A percentile compares a stretch with the other conserved stretches of the same genome.
Evolutionary conservation across 176 grass and related monocot species (phyloP).

Genomic region (Chrysopogon serrulatus): DNA sequence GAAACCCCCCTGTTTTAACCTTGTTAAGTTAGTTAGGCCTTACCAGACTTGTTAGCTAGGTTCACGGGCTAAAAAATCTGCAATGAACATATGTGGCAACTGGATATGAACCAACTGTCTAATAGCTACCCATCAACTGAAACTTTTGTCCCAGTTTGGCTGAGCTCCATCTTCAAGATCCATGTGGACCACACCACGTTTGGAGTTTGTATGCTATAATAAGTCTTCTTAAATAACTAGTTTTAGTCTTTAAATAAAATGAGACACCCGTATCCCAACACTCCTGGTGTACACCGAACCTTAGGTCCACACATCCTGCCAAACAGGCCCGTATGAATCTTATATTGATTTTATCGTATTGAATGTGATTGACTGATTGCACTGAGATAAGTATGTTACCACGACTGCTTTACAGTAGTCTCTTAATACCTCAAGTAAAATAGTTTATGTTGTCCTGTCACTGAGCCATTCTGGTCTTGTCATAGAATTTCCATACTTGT

Average conservation of each 20-base stretch:
- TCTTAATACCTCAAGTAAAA: neutral
- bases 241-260: neutral
- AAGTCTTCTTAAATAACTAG: neutral
- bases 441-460: neutral
- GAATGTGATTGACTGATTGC: constrained; percentile 1
- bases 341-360: neutral
- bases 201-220: neutral
- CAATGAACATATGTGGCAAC: neutral
- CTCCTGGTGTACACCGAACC: neutral
- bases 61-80: neutral
- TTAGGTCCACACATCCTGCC: neutral
- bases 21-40: neutral
- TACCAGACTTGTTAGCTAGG: neutral
- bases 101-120: constrained; percentile 3
- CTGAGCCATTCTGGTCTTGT: neutral
- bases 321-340: neutral
- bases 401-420: neutral
- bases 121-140: neutral
- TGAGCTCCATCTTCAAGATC: neutral
- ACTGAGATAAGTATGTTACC: neutral
- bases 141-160: neutral
- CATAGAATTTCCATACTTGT: neutral
- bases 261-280: neutral
- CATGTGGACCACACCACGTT: neutral
- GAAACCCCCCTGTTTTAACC: neutral